Evolutionary conservation across 805 yeast genomes (phyloP).

Genomic region (Cyberlindnera saturnus): DNA sequence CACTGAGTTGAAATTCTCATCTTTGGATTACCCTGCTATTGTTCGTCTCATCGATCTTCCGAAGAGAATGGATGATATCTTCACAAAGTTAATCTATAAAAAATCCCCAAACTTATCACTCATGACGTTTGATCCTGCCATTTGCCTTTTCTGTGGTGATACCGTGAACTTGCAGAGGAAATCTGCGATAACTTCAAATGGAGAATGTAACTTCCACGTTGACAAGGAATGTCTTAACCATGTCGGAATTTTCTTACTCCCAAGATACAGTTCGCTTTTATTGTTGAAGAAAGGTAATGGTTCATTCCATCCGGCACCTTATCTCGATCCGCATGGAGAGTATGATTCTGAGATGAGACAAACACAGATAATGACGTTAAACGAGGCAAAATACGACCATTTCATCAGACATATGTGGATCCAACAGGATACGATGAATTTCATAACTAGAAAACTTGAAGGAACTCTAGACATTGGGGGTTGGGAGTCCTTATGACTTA

Average conservation of each 20-base stretch:
- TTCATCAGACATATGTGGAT: slow-evolving; percentile 68
- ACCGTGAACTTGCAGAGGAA: slow-evolving; percentile 61
- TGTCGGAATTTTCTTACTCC: slow-evolving; percentile 67
- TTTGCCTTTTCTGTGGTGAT: slow-evolving; percentile 78
- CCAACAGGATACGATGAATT: slow-evolving; percentile 69
- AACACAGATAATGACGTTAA: slow-evolving; percentile 66
- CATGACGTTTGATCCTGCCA: slow-evolving; percentile 63
- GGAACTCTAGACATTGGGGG: slow-evolving; percentile 84
- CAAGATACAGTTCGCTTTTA: slow-evolving; percentile 60
- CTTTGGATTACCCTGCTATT: slow-evolving; percentile 58
- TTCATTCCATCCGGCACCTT: slow-evolving; percentile 79
- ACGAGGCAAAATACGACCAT: slow-evolving; percentile 55
- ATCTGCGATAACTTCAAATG: slow-evolving; percentile 45
- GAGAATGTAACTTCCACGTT: slow-evolving; percentile 77
- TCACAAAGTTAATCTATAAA: slow-evolving; percentile 50
- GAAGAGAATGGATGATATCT: slow-evolving; percentile 56
- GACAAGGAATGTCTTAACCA: slow-evolving; percentile 56
- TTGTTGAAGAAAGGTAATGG: slow-evolving; percentile 72
- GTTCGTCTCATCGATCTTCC: slow-evolving; percentile 64
- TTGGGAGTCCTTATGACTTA: slow-evolving; percentile 71
- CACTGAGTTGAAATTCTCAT: slow-evolving; percentile 14
- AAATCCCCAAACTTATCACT: slow-evolving; percentile 33
- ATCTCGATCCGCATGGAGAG: slow-evolving; percentile 82
- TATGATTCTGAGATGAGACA: slow-evolving; percentile 65
- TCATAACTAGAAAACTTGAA: slow-evolving; percentile 75